These are phyloP conservation scores for Cubamyces lactineus DNA, from an alignment of 768 basidiomycete genomes.

Conservation along the genomic window DNA sequence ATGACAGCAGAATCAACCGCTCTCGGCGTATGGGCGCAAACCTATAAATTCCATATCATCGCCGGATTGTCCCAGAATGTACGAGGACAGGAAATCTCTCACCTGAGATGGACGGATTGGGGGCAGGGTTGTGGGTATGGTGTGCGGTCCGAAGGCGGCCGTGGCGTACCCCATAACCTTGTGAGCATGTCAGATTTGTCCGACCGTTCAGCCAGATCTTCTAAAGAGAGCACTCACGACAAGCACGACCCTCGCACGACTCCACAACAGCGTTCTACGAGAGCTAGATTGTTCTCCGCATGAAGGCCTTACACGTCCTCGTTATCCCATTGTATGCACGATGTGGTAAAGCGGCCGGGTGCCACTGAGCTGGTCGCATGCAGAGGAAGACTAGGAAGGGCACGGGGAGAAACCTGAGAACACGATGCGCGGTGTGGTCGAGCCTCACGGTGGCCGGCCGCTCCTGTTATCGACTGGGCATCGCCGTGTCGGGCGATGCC, in stretches of 20 bases:
- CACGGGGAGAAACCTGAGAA: constrained; percentile 6
- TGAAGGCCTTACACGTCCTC: not conserved
- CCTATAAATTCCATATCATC: constrained; percentile 5
- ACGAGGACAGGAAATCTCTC: constrained; percentile 10
- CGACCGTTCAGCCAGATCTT: not conserved
- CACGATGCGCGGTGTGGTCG: constrained; percentile 6
- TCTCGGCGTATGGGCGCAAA: constrained; percentile 13
- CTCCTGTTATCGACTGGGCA: constrained; percentile 24
- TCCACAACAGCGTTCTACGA: not conserved
- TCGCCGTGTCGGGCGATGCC: constrained; percentile 14
- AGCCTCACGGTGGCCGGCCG: constrained; percentile 11
- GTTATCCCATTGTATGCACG: constrained; percentile 2
- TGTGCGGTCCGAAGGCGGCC: constrained; percentile 8
- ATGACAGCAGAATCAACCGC: not conserved
- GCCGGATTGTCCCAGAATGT: constrained; percentile 4
- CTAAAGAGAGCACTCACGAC: constrained; percentile 12
- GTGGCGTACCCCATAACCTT: constrained; percentile 23
- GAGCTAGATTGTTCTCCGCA: constrained; percentile 9
- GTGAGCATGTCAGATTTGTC: not conserved
- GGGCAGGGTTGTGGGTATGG: constrained; percentile 14
- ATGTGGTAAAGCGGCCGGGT: constrained; percentile 1
- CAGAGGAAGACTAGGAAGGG: not conserved
- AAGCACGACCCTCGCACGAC: not conserved
- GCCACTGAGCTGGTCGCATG: not conserved
- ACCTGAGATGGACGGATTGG: constrained; percentile 10